phyloP scores from a whole-genome alignment of 1,284 basidiomycete species.

The Marasmius sp. region DNA sequence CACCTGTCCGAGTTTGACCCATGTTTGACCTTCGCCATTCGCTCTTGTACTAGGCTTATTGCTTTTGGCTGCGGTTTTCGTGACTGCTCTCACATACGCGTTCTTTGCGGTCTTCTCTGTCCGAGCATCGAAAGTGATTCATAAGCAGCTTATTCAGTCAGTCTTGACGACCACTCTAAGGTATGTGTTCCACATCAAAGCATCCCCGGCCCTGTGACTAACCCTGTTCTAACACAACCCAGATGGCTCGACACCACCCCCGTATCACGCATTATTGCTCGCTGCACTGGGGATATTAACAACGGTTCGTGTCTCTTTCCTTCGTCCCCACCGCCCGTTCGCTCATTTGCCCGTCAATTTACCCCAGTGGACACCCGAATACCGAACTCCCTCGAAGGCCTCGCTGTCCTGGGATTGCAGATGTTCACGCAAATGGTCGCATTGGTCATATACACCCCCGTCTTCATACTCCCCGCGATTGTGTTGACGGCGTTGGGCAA shows the following conservation, averaged over 20 bases:
- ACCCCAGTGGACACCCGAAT: conserved; percentile 33
- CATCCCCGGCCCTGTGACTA: background rate
- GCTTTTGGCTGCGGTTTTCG: conserved; percentile 26
- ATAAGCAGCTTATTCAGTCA: conserved; percentile 39
- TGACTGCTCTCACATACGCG: conserved; percentile 3
- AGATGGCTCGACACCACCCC: conserved; percentile 58
- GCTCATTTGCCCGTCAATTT: background rate
- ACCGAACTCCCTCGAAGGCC: conserved; percentile 23
- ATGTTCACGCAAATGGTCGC: conserved; percentile 37
- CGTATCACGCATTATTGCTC: conserved; percentile 50
- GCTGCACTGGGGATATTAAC: conserved; percentile 57
- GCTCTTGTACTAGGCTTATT: conserved; percentile 24
- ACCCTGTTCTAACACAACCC: conserved; percentile 13
- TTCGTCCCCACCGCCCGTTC: background rate
- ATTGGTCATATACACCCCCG: conserved; percentile 34
- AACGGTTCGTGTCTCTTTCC: conserved; percentile 1
- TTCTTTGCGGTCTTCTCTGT: conserved; percentile 35
- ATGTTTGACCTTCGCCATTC: conserved; percentile 25
- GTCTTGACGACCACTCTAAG: conserved; percentile 51
- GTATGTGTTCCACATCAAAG: background rate
- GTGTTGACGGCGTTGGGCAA: conserved; percentile 36
- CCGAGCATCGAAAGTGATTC: conserved; percentile 43
- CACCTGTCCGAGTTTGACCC: background rate
- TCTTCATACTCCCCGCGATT: conserved; percentile 25
- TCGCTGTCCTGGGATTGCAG: conserved; percentile 14